Conservation (phyloP, 164 flowering plant species). For the Vitis riparia region DNA sequence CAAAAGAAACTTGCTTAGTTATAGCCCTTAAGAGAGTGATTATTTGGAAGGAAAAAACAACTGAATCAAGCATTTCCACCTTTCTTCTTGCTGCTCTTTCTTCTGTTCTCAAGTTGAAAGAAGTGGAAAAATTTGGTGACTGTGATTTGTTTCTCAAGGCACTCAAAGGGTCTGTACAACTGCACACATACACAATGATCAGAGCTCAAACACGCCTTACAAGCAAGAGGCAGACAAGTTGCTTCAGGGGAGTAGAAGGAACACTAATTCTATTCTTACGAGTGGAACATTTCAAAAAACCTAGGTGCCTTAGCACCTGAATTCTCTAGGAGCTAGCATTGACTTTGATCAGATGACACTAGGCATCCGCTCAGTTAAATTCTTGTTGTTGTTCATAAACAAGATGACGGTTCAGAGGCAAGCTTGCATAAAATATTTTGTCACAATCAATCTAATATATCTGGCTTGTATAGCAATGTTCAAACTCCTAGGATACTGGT, state of each 20-base stretch:
- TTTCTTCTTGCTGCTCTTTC: constrained; percentile 68
- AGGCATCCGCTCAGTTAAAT: too few relatives aligned
- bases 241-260: not conserved
- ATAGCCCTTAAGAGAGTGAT: not conserved
- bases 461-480: too few relatives aligned
- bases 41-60: not conserved
- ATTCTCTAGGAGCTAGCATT: too few relatives aligned
- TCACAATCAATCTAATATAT: too few relatives aligned
- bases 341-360: too few relatives aligned
- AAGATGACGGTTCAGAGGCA: too few relatives aligned
- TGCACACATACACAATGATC: constrained; percentile 15
- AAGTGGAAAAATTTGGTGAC: constrained; percentile 39
- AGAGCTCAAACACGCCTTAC: constrained; percentile 1
- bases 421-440: too few relatives aligned
- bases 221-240: not conserved
- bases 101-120: constrained; percentile 53
- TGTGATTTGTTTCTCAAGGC: constrained; percentile 41
- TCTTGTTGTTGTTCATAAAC: too few relatives aligned
- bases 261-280: too few relatives aligned
- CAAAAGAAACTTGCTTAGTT: not conserved
- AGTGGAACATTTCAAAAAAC: too few relatives aligned
- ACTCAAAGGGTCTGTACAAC: constrained; percentile 41
- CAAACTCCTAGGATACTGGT: too few relatives aligned
- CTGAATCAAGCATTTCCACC: constrained; percentile 36
- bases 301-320: too few relatives aligned